Percentiles rank a stretch among this genome's conserved stretches.
These are phyloP conservation scores for Pterocarpus macrocarpus DNA, from an alignment of 306 rosid genomes.

Conservation along the genomic window DNA sequence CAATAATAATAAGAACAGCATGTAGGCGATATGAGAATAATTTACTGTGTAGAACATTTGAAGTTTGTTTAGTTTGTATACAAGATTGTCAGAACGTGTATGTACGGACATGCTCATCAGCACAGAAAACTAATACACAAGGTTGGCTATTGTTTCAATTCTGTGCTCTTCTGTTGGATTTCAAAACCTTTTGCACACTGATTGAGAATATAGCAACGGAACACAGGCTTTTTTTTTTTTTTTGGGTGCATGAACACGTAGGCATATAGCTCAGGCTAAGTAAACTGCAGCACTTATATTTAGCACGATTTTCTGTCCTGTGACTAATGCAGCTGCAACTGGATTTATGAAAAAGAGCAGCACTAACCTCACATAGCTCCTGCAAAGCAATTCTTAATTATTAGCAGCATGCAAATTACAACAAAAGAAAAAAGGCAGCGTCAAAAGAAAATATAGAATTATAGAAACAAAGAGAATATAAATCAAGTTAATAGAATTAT, in stretches of 20 bases:
- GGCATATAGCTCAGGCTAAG: background rate
- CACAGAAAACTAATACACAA: constrained; percentile 42
- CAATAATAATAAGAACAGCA: background rate
- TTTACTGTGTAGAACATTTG: constrained; percentile 23
- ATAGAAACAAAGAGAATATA: no score
- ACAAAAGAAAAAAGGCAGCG: background rate
- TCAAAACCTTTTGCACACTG: constrained; percentile 20
- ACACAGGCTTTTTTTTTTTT: background rate
- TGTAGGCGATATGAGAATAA: background rate
- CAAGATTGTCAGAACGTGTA: constrained; percentile 36
- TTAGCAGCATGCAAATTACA: constrained; percentile 34
- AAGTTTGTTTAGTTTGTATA: constrained; percentile 19
- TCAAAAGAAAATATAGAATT: background rate
- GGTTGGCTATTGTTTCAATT: constrained; percentile 36
- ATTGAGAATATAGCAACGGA: constrained; percentile 32
- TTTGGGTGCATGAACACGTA: background rate
- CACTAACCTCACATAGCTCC: constrained; percentile 55
- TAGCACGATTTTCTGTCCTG: constrained; percentile 24
- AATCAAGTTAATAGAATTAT: background rate
- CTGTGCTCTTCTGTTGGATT: background rate
- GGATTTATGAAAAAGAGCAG: constrained; percentile 32
- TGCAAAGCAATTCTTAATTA: constrained; percentile 41
- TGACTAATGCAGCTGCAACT: constrained; percentile 28
- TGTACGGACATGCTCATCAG: background rate
- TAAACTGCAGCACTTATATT: constrained; percentile 16